Conservation (phyloP, 805 yeast genomes). For the Wickerhamiella hasegawae region DNA sequence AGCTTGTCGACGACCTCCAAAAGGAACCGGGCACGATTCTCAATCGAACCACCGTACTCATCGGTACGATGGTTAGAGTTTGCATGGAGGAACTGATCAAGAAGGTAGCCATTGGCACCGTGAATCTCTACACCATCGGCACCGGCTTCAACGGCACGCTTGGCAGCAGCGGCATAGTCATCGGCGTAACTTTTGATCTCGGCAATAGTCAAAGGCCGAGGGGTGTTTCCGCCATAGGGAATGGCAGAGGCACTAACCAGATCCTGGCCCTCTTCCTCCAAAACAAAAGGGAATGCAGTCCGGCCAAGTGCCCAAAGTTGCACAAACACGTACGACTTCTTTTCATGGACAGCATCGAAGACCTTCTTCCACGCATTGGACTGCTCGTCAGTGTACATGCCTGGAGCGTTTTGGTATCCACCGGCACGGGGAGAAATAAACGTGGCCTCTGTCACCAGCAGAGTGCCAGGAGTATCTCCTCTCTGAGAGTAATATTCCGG, state of each 20-base stretch:
- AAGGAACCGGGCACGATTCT: constrained; percentile 36
- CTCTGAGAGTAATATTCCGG: constrained; percentile 40
- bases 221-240: constrained; percentile 8
- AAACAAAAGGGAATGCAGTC: constrained; percentile 26
- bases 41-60: constrained; percentile 46
- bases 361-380: constrained; percentile 24
- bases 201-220: constrained; percentile 22
- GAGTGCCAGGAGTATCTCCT: constrained; percentile 38
- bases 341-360: constrained; percentile 30
- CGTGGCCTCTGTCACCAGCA: constrained; percentile 45
- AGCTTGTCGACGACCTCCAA: constrained; percentile 33
- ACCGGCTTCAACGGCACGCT: constrained; percentile 35
- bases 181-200: constrained; percentile 28
- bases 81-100: constrained; percentile 32
- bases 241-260: constrained; percentile 28
- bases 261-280: constrained; percentile 25
- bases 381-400: constrained; percentile 20
- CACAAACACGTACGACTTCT: constrained; percentile 23
- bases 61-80: constrained; percentile 39
- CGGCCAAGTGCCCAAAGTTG: constrained; percentile 36
- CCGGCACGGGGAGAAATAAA: constrained; percentile 28
- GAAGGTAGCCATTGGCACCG: constrained; percentile 46
- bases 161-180: constrained; percentile 33
- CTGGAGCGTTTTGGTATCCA: constrained; percentile 22
- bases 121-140: constrained; percentile 54